A percentile compares a stretch with the other conserved stretches of the same genome.
Conservation (phyloP, 768 basidiomycete genomes). For the Clathrus columnatus region DNA sequence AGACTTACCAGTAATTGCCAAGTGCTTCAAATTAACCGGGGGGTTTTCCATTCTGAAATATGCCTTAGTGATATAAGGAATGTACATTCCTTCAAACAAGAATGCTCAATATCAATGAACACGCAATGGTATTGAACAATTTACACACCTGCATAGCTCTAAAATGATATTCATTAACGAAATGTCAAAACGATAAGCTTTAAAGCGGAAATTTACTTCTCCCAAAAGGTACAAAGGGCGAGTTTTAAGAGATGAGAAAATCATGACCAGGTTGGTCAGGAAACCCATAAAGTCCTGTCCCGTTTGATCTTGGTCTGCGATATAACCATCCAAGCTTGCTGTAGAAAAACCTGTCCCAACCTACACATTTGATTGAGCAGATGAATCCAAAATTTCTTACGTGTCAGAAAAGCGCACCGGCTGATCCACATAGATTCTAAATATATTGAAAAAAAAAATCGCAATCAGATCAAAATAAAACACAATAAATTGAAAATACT, state of each 20-base stretch:
- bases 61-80: slow-evolving; percentile 68
- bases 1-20: slow-evolving; percentile 45
- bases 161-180: neutral
- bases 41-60: slow-evolving; percentile 56
- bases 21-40: slow-evolving; percentile 58
- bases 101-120: neutral
- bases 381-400: neutral
- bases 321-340: slow-evolving; percentile 50
- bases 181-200: neutral
- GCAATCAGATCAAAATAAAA: too few species aligned
- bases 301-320: slow-evolving; percentile 58
- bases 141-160: slow-evolving; percentile 55
- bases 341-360: slow-evolving; percentile 55
- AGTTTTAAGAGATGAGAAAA: slow-evolving; percentile 59
- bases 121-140: slow-evolving; percentile 37
- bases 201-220: slow-evolving; percentile 24
- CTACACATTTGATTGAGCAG: neutral
- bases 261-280: slow-evolving; percentile 58
- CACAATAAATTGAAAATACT: neutral
- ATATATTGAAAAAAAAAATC: neutral
- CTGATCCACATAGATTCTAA: slow-evolving; percentile 66
- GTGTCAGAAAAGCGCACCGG: slow-evolving; percentile 35
- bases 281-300: slow-evolving; percentile 55
- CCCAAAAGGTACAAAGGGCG: slow-evolving; percentile 64
- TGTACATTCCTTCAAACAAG: slow-evolving; percentile 20